Evolutionary conservation across 2,329 filamentous ascomycete species (phyloP), one percentile per base, ranked within the genome.

Genomic region (Penicillium sp.): DNA sequence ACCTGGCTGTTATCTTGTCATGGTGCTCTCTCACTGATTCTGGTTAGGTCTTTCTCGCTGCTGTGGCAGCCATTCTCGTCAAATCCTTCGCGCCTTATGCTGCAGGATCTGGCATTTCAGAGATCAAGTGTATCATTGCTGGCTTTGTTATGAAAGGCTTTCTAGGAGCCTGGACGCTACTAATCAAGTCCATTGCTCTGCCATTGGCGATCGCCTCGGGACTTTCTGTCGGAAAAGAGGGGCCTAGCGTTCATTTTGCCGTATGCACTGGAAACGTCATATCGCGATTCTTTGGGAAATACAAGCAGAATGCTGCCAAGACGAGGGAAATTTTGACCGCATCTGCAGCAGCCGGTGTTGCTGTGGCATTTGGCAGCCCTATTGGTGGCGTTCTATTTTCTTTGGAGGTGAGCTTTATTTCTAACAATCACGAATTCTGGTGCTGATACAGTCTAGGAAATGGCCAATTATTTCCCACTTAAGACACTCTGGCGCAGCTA

Each of bases 91-190:
- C 92, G 3, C 92, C 92, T 0, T 98, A 98, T 61, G 92, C 92
- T 8, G 92, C 92, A 22, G 92, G 92, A 11, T 95, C 87, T 9
- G 92, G 92, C 27, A 98, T 98, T 41, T 95, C 88, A 9, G 92
- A 98, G 69, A 98, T 98, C 74, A 98, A 98, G 66, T 95, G 88
- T 66, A 96, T 98, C 59, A 95, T 98, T 58, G 92, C 90, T 3
- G 92, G 92, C 2, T 98, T 98, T 61, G 86, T 96, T 33, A 98
- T 98, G 92, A 95, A 96, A 66, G 92, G 89, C 0, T 98, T 98
- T 57, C 74, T 98, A 11, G 88, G 90, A 13, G 82, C 83, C 54
- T 88, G 87, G 77, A 96, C 92, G 4, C 71, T 98, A 20, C 64
- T 92, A 43, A 96, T 98, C 68, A 98, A 98, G 68, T 94, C 88